Conservation (phyloP, 371 early-diverging fungal species). For the Phascolomyces articulosus region DNA sequence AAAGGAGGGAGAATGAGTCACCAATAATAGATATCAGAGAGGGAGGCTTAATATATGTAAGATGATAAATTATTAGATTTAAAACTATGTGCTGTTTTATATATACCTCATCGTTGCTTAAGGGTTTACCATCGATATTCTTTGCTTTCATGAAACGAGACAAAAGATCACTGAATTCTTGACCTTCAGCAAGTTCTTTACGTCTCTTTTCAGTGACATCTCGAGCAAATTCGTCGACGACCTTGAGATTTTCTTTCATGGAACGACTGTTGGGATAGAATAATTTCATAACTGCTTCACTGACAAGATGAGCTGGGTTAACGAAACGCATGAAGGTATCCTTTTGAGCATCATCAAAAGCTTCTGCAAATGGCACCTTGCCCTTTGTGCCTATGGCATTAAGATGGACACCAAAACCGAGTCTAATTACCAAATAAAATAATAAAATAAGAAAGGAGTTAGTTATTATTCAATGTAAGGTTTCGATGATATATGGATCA, state of each 20-base stretch:
- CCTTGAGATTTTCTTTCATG: conserved; percentile 40
- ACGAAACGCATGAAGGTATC: conserved; percentile 40
- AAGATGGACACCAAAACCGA: conserved; percentile 55
- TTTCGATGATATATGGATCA: no score
- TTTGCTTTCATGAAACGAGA: conserved; percentile 60
- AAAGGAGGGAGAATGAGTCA: no score
- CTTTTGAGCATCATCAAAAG: conserved; percentile 59
- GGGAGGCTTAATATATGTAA: no score
- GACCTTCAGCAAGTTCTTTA: conserved; percentile 20
- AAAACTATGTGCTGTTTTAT: background rate
- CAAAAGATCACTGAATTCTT: conserved; percentile 53
- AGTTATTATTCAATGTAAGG: background rate
- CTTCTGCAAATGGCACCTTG: conserved; percentile 54
- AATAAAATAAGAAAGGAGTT: background rate
- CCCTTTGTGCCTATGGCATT: conserved; percentile 29
- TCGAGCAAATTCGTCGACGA: conserved; percentile 52
- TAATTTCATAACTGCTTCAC: conserved; percentile 26
- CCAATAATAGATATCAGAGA: background rate
- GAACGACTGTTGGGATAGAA: conserved; percentile 19
- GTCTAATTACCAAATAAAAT: conserved; percentile 20
- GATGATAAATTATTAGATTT: no score
- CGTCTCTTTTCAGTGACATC: conserved; percentile 46
- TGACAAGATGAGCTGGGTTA: conserved; percentile 40
- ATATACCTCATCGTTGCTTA: conserved; percentile 48
- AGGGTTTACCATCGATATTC: conserved; percentile 53